phyloP scores from a whole-genome alignment of 371 early-diverging fungal species.

The Smittium mucronatum region DNA sequence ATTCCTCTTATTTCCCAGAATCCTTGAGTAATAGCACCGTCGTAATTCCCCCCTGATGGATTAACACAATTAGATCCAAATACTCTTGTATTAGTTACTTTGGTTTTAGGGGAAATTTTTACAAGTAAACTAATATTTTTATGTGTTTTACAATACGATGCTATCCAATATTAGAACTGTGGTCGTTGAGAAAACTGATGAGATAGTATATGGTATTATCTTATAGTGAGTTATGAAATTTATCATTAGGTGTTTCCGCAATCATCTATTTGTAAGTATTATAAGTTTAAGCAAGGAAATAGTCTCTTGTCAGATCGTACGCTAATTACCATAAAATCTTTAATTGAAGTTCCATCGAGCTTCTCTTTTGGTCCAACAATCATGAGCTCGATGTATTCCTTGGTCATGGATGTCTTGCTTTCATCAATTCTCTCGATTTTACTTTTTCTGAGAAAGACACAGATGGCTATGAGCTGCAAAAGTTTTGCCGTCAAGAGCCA shows the following conservation, averaged over 20 bases:
- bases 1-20: constrained; percentile 16
- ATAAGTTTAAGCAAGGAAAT: constrained; percentile 12
- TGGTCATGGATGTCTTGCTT: constrained; percentile 7
- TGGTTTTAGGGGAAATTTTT: constrained; percentile 9
- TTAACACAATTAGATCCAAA: constrained; percentile 17
- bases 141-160: constrained; percentile 6
- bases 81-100: constrained; percentile 15
- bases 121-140: constrained; percentile 3
- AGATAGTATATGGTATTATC: constrained; percentile 1
- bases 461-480: constrained; percentile 12
- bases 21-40: constrained; percentile 20
- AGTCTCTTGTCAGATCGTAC: not conserved
- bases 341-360: constrained; percentile 10
- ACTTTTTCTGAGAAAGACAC: constrained; percentile 22
- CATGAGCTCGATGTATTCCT: constrained; percentile 9
- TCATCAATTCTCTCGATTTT: constrained; percentile 21
- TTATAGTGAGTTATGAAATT: not conserved
- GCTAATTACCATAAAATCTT: constrained; percentile 8
- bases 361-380: constrained; percentile 17
- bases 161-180: constrained; percentile 8
- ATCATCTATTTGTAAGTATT: constrained; percentile 14
- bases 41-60: constrained; percentile 14
- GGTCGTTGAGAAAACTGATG: constrained; percentile 7
- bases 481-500: constrained; percentile 2
- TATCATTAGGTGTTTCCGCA: constrained; percentile 9